Base-by-base conservation (phyloP, 2,329 filamentous ascomycete genomes). In the Colletotrichum graminicola region DNA sequence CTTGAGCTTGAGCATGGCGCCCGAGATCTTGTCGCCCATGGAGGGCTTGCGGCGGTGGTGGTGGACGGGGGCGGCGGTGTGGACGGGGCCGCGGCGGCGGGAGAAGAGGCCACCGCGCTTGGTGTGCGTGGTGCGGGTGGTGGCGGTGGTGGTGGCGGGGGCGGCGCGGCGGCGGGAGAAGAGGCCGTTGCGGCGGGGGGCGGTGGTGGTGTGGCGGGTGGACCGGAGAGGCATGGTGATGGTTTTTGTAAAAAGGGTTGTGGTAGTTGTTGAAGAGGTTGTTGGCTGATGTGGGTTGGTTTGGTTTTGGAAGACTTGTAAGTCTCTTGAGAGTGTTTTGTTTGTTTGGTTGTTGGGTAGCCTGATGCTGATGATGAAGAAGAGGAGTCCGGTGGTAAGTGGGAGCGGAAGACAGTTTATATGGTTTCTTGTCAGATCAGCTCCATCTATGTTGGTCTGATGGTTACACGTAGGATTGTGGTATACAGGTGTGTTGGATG, bases 1-100 rank as follows among this genome's bases (percentile, higher is more conserved):
- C 80, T 90, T 90, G 74, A 95, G 81, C 84, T 89, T 93, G 83
- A 93, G 85, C 79, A 95, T 84, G 0, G 92, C 93, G 23, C 93
- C 93, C 61, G 88, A 91, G 75, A 95, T 87, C 82, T 95, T 95
- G 83, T 95, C 93, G 57, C 91, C 91, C 74, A 95, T 84, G 49
- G 86, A 89, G 3, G 89, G 86, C 76, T 91, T 89, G 77, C 92
- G 89, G 79, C 89, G 88, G 65, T 93, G 92, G 78, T 92, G 90
- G 73, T 89, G 87, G 21, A 83, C 82, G 2, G 82, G 83, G 2
- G 79, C 32, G 11, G 68, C 32, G 32, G 68, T 54, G 4, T 77
- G 74, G 47, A 62, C 59, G 34, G 73, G 55, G 12, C 62, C 72
- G 57, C 73, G 81, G 79, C 78, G 79, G 77, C 77, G 75, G 76